A percentile compares a stretch with the other conserved stretches of the same genome.
Evolutionary conservation across 2,329 filamentous ascomycete species (phyloP).

Genomic region (Aspergillus pseudoglaucus): DNA sequence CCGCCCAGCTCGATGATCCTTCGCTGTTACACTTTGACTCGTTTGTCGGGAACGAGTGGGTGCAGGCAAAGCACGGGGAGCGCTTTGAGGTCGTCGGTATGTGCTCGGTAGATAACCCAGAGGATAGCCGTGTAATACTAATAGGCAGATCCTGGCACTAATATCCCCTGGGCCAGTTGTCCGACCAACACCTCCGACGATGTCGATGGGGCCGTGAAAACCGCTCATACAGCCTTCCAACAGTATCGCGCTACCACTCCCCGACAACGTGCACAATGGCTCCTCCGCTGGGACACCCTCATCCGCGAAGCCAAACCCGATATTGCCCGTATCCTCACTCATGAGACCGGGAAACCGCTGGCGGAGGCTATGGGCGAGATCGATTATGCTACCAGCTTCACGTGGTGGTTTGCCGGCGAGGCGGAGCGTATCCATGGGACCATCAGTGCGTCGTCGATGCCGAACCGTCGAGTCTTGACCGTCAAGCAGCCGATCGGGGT

Average conservation of each 20-base stretch:
- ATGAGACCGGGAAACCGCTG: slow-evolving; percentile 56
- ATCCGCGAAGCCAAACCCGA: slow-evolving; percentile 58
- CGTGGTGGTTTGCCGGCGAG: slow-evolving; percentile 56
- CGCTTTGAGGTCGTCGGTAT: slow-evolving; percentile 47
- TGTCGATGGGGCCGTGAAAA: slow-evolving; percentile 54
- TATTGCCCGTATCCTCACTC: slow-evolving; percentile 56
- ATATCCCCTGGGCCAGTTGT: slow-evolving; percentile 46
- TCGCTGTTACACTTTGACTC: slow-evolving; percentile 46
- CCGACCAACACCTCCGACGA: slow-evolving; percentile 50
- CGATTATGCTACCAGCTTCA: slow-evolving; percentile 50
- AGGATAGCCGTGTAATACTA: not conserved
- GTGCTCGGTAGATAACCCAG: not conserved
- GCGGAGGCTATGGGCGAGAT: slow-evolving; percentile 50
- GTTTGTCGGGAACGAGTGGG: slow-evolving; percentile 46
- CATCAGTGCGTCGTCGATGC: slow-evolving; percentile 52
- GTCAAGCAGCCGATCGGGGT: slow-evolving; percentile 71
- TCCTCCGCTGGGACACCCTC: slow-evolving; percentile 60
- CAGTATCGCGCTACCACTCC: slow-evolving; percentile 56
- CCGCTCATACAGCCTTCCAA: slow-evolving; percentile 56
- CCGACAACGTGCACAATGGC: slow-evolving; percentile 53
- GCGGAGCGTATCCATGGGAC: slow-evolving; percentile 58
- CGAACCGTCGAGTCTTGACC: slow-evolving; percentile 60
- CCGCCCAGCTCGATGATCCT: slow-evolving; percentile 39
- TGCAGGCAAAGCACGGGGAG: slow-evolving; percentile 40
- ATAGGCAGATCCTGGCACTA: slow-evolving; percentile 45